phyloP scores from a whole-genome alignment of 345 rosid species.

The Alliaria petiolata region DNA sequence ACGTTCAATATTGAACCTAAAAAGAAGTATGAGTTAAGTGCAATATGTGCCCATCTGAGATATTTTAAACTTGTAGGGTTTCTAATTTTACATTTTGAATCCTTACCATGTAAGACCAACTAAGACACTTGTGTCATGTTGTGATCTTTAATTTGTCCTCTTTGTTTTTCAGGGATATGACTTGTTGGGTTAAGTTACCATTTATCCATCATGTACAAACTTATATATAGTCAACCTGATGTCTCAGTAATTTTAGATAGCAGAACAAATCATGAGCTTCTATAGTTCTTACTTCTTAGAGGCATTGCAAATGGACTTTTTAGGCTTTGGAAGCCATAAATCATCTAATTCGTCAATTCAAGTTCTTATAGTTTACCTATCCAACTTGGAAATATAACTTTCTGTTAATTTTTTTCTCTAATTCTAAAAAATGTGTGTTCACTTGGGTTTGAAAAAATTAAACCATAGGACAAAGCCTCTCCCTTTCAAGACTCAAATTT shows the following conservation, averaged over 20 bases:
- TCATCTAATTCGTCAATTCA: too few relatives aligned
- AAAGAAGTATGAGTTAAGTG: slow-evolving; percentile 94
- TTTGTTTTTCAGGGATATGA: too few relatives aligned
- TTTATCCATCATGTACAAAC: slow-evolving; percentile 83
- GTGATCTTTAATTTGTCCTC: too few relatives aligned
- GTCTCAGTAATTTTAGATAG: background rate
- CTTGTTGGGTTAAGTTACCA: slow-evolving; percentile 71
- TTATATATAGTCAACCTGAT: background rate
- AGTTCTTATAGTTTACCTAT: too few relatives aligned
- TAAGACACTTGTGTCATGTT: background rate
- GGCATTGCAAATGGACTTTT: background rate
- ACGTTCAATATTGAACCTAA: slow-evolving; percentile 53
- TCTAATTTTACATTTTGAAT: slow-evolving; percentile 1
- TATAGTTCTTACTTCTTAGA: too few relatives aligned
- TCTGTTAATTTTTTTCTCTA: too few relatives aligned
- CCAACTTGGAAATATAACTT: too few relatives aligned
- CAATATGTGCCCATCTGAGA: slow-evolving; percentile 84
- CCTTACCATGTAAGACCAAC: slow-evolving; percentile 1
- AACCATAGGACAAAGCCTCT: background rate
- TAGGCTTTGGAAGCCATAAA: background rate
- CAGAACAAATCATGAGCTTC: background rate
- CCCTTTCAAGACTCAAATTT: background rate
- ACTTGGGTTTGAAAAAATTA: background rate
- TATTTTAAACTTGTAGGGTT: slow-evolving; percentile 71
- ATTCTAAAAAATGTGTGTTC: background rate